These are phyloP conservation scores for Neltuma alba DNA, from an alignment of 306 rosid genomes.

Conservation along the genomic window DNA sequence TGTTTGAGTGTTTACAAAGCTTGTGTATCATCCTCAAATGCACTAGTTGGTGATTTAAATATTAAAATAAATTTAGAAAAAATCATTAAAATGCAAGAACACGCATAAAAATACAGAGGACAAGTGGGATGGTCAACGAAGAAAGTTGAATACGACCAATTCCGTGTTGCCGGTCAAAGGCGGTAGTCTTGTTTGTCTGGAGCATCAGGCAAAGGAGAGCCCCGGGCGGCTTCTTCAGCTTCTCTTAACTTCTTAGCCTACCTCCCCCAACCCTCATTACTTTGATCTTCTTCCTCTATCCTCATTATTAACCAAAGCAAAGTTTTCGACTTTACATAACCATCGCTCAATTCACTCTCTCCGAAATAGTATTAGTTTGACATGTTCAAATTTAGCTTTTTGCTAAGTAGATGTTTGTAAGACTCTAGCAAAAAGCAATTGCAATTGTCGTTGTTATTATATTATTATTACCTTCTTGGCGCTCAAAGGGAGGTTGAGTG, in stretches of 20 bases:
- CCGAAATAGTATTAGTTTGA: background rate
- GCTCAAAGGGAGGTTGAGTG: slow-evolving; percentile 30
- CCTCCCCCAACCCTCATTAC: background rate
- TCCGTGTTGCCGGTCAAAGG: slow-evolving; percentile 20
- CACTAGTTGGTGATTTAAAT: no score
- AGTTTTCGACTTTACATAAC: background rate
- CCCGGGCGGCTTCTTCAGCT: background rate
- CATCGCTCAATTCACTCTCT: background rate
- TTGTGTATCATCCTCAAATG: background rate
- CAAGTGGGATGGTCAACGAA: background rate
- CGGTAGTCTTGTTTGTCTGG: background rate
- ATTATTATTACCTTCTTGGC: slow-evolving; percentile 23
- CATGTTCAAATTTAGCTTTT: background rate
- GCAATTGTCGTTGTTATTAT: background rate
- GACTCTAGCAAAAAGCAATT: background rate
- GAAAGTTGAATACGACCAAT: slow-evolving; percentile 20
- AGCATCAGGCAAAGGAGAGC: background rate
- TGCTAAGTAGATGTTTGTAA: background rate
- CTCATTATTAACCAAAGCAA: background rate
- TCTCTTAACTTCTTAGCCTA: background rate
- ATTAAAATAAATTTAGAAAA: background rate
- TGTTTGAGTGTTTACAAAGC: no score
- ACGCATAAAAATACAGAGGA: background rate
- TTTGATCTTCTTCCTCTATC: background rate
- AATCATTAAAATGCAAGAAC: background rate